phyloP scores from a whole-genome alignment of 2,329 filamentous ascomycete genomes.

The Fusarium phyllophilum region DNA sequence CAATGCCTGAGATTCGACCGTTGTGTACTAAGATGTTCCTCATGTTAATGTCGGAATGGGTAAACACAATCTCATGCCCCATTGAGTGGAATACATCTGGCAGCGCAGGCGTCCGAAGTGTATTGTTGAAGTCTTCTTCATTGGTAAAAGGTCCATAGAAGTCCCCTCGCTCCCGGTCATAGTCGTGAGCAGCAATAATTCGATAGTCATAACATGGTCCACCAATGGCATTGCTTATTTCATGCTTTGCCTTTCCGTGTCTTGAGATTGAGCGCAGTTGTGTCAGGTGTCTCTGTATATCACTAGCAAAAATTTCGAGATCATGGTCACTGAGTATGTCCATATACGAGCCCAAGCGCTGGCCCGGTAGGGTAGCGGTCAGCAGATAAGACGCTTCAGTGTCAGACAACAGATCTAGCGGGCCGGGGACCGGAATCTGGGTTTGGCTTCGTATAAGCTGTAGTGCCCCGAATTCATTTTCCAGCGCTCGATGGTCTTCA shows the following conservation, averaged over 20 bases:
- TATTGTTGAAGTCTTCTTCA: constrained; percentile 26
- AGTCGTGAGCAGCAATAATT: background rate
- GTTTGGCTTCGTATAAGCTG: background rate
- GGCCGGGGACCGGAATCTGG: background rate
- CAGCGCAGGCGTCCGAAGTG: background rate
- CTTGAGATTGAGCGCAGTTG: background rate
- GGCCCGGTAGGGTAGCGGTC: background rate
- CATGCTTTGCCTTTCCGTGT: background rate
- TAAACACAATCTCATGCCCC: constrained; percentile 50
- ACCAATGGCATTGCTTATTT: background rate
- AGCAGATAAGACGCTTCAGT: background rate
- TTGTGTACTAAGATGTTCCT: constrained; percentile 44
- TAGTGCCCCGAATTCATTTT: background rate
- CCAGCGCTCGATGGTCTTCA: background rate
- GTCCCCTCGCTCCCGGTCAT: background rate
- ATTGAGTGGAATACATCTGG: background rate
- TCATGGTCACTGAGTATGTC: background rate
- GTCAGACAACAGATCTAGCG: background rate
- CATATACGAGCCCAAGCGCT: background rate
- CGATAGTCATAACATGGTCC: background rate
- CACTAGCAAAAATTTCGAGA: background rate
- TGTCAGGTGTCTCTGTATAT: background rate
- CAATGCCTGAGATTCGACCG: constrained; percentile 43
- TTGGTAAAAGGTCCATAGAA: constrained; percentile 16
- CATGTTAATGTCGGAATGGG: constrained; percentile 52